Conservation (phyloP, 2,329 filamentous ascomycete species). For the Colletotrichum eleusines region DNA sequence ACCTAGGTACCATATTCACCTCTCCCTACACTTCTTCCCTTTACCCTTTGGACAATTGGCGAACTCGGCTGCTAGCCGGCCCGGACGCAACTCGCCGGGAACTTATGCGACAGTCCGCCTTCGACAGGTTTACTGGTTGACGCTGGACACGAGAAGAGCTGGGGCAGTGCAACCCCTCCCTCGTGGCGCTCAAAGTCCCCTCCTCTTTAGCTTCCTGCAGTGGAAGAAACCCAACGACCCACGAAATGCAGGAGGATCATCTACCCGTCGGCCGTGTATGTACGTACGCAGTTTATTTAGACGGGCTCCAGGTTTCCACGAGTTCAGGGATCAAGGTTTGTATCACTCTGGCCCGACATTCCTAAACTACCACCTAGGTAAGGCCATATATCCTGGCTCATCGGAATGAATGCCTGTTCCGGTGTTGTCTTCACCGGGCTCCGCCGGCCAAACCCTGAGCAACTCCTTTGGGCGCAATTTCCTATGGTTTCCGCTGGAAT, state of each 20-base stretch:
- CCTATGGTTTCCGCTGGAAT: neutral
- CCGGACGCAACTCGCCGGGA: slow-evolving; percentile 1
- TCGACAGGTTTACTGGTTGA: neutral
- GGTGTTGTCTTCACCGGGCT: neutral
- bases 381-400: neutral
- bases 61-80: slow-evolving; percentile 11
- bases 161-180: slow-evolving; percentile 12
- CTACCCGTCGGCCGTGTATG: slow-evolving; percentile 10
- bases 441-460: neutral
- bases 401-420: neutral
- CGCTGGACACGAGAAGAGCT: slow-evolving; percentile 16
- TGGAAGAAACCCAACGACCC: slow-evolving; percentile 9
- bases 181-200: slow-evolving; percentile 31
- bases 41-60: neutral
- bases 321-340: slow-evolving; percentile 11
- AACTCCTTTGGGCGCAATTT: neutral
- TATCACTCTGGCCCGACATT: neutral
- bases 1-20: neutral
- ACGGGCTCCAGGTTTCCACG: slow-evolving; percentile 1
- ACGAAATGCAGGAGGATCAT: slow-evolving; percentile 10
- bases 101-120: neutral
- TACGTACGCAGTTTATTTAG: slow-evolving; percentile 8
- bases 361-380: neutral
- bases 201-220: slow-evolving; percentile 25
- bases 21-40: neutral